Base-by-base conservation (phyloP, 1,139 yeast genomes). In the Candida sanyaensis region DNA sequence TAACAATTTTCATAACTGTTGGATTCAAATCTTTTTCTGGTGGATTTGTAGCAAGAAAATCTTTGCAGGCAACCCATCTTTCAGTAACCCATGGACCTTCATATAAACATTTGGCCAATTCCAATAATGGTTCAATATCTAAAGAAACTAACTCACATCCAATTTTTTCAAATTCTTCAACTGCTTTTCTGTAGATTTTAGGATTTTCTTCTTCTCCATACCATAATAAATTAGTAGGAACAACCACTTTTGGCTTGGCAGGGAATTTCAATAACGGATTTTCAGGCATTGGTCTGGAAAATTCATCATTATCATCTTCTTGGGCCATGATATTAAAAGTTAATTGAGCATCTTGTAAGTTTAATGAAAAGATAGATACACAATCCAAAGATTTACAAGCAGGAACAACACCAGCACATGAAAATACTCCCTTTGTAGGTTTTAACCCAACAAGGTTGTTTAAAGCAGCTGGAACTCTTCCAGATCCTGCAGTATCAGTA, bases 1-100 rank as follows among this genome's bases (percentile, higher is more conserved):
- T 77, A 56, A 93, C 86, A 62, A 93, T 90, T 31, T 76, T 66
- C 41, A 75, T 66, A n/a, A 92, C 98, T 7, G 90, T 87, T 41
- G 96, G 95, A 65, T 93, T 97, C 60, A 92, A 73, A 48, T 83
- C 73, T 37, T 78, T 74, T 41, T 71, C 78, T 31, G 93, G 89
- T n/a, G 93, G 92, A 57, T 83, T 79, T 17, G 88, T 72, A n/a
- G 75, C 78, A 49, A 88, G 75, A 61, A 91, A 88, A 37, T 86
- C 88, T 57, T 82, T 80, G 37, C 84, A 80, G 17, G 97, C 97
- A 53, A 90, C 82, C 69, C 84, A 91, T 57, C 99, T 81, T 71
- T 93, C 99, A 27, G 96, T 88, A 9, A 93, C 98, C 99, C 99
- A 93, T n/a, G 98, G 89, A 48, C 99, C 99, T 60, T 92, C 97